Percentiles rank a stretch among this genome's conserved stretches.
phyloP scores from a whole-genome alignment of 1,284 basidiomycete genomes.

The Trichosporon sp. region DNA sequence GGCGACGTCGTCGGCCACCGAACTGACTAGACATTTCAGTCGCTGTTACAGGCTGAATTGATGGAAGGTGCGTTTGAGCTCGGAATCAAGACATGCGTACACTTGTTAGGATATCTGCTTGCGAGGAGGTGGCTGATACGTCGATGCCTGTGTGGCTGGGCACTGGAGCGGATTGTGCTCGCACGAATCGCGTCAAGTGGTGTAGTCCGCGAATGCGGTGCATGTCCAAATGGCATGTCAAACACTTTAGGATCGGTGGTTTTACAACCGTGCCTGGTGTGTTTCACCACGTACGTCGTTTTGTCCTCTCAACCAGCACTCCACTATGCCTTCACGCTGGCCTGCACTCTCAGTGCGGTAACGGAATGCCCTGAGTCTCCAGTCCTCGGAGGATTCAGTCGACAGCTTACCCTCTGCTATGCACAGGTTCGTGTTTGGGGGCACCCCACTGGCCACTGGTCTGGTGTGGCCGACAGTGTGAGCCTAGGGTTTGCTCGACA shows the following conservation, averaged over 20 bases:
- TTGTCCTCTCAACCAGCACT: neutral
- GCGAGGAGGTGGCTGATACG: neutral
- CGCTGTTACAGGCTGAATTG: neutral
- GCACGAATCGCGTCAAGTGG: neutral
- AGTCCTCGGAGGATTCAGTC: neutral
- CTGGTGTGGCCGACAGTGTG: neutral
- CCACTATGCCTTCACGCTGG: neutral
- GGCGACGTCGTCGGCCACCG: neutral
- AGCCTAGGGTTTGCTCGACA: neutral
- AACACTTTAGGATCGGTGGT: neutral
- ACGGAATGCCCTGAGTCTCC: neutral
- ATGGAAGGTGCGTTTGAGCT: slow-evolving; percentile 1
- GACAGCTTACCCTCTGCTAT: neutral
- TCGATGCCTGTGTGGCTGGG: neutral
- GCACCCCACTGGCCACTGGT: neutral
- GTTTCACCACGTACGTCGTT: neutral
- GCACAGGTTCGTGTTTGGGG: slow-evolving; percentile 9
- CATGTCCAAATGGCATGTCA: neutral
- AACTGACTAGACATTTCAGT: neutral
- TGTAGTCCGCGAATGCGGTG: neutral
- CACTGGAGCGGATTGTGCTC: neutral
- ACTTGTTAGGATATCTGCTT: neutral
- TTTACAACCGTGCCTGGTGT: neutral
- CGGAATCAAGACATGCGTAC: slow-evolving; percentile 1
- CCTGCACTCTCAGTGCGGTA: neutral